Evolutionary conservation across 805 yeast genomes (phyloP), one percentile per base, ranked within the genome.

Genomic region (Cephaloascus fragrans): DNA sequence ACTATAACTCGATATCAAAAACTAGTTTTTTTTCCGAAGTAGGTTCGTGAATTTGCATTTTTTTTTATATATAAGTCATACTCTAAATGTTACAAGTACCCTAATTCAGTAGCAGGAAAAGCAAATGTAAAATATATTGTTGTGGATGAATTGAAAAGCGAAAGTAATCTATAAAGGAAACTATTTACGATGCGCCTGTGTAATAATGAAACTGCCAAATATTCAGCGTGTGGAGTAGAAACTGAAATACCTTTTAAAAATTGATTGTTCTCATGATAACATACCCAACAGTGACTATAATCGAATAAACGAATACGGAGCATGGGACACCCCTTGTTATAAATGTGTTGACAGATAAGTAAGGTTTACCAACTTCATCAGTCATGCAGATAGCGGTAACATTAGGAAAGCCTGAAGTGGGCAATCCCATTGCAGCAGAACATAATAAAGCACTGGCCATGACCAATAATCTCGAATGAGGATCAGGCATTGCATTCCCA

Each of bases 371-470:
- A 33, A 89, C 73, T 51, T 86, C 96, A 57, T 93, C 95, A 4
- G 89, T 80, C 77, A 88, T 77, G 42, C 97, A 88, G 44, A 93
- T 87, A 0, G 97, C 98, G 0, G 97, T 88, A 28, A 93, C 96
- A 51, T 93, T 93, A 3, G 98, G 98, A 68, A 93, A 90, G 0
- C 98, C 97, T 2, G 95, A 84, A 0, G 97, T 93, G 20, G 98
- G 97, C 39, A 93, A 65, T 1, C 96, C 97, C 97, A 93, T 93
- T 2, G 97, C 98, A 29, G 84, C 80, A 0, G 97, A 90, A 51
- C 97, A 86, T 44, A 93, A 64, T 44, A 76, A 57, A 2, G 79
- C 80, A 39, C 75, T 67, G 10, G 68, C 65, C 78, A 76, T 73
- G 36, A 93, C 82, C 48, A 93, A 64, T 35, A 90, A 54, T 45